phyloP scores from a whole-genome alignment of 768 basidiomycete genomes.

The Boletus subparvulus region DNA sequence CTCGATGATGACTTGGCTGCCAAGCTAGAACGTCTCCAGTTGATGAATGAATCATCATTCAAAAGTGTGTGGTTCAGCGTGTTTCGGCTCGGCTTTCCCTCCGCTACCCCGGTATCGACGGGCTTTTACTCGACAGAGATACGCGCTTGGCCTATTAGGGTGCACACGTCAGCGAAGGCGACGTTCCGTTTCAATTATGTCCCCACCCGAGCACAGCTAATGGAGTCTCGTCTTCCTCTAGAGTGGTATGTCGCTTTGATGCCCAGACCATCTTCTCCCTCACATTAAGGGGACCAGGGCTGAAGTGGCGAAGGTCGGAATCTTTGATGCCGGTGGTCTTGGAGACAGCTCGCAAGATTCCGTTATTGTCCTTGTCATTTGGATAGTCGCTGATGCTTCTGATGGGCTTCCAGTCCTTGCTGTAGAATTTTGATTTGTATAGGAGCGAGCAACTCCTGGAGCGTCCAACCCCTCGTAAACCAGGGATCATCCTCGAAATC shows the following conservation, averaged over 20 bases:
- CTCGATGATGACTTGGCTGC: no score
- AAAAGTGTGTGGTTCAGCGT: no score
- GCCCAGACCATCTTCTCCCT: slow-evolving; percentile 13
- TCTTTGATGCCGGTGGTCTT: neutral
- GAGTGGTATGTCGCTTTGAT: neutral
- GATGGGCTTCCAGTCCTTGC: neutral
- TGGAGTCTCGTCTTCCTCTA: neutral
- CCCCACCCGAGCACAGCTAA: no score
- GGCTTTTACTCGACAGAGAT: no score
- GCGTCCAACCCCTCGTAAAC: slow-evolving; percentile 10
- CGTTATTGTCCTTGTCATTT: slow-evolving; percentile 3
- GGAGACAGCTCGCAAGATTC: neutral
- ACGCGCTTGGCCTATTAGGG: no score
- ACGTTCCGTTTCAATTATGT: no score
- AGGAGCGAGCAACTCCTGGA: slow-evolving; percentile 12
- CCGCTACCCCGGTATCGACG: no score
- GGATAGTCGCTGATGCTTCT: neutral
- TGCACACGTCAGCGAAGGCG: no score
- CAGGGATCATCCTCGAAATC: slow-evolving; percentile 1
- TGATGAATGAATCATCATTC: no score
- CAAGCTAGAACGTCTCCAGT: no score
- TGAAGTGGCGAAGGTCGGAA: neutral
- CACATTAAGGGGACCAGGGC: slow-evolving; percentile 6
- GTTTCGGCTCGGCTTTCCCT: no score
- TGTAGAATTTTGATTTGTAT: slow-evolving; percentile 4